phyloP scores from a whole-genome alignment of 208 protist genomes.

The Leishmania lainsoni region DNA sequence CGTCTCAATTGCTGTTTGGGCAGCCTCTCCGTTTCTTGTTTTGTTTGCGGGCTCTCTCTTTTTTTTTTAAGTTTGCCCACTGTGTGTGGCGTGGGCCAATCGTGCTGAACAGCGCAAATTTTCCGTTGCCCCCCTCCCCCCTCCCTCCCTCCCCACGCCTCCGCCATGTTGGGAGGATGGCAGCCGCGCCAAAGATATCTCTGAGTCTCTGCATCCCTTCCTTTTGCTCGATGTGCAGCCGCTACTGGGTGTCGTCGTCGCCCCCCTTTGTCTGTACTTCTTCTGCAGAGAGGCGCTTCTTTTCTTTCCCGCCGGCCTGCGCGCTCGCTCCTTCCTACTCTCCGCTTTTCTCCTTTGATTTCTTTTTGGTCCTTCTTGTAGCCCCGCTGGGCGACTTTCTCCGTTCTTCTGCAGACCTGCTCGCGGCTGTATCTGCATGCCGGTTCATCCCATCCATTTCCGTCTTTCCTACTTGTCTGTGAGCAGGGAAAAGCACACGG shows the following conservation, averaged over 20 bases:
- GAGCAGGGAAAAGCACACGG: not conserved
- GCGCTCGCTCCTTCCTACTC: not conserved
- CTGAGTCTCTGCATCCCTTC: not conserved
- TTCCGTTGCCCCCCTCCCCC: not conserved
- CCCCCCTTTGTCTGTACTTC: not conserved
- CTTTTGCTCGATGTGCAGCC: not conserved
- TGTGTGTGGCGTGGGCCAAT: not conserved
- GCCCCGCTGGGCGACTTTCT: not conserved
- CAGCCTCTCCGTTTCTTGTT: not conserved
- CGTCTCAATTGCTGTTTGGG: not conserved
- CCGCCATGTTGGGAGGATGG: not conserved
- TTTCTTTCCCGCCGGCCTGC: not conserved
- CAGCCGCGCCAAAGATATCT: not conserved
- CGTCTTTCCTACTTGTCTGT: not conserved
- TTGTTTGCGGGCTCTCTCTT: not conserved
- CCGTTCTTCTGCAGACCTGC: not conserved
- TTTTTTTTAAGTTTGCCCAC: not conserved
- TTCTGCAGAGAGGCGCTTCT: not conserved
- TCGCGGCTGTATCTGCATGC: not conserved
- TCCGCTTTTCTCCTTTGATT: not conserved
- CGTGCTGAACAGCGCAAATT: not conserved
- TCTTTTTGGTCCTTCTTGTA: not conserved
- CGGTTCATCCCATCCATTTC: not conserved
- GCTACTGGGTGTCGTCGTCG: not conserved
- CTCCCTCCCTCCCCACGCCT: not conserved